These are phyloP conservation scores for Ophiostoma sp. DNA, from an alignment of 2,329 filamentous ascomycete genomes.

Conservation along the genomic window DNA sequence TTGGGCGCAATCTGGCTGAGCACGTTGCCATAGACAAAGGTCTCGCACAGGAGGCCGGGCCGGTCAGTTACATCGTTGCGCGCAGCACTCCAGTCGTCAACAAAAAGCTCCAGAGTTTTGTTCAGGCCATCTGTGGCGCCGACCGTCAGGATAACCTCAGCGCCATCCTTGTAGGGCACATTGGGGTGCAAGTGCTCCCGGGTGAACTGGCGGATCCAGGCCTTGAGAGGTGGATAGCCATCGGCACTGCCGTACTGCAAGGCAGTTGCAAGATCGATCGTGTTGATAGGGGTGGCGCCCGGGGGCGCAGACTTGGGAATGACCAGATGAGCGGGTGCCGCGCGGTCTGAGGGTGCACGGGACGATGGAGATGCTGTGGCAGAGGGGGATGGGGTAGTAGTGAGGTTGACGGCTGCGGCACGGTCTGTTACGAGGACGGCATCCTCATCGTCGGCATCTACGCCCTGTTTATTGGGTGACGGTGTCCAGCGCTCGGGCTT, in stretches of 20 bases:
- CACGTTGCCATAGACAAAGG: constrained; percentile 75
- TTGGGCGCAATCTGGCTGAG: constrained; percentile 60
- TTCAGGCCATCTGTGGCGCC: constrained; percentile 81
- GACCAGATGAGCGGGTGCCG: constrained; percentile 49
- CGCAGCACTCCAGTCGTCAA: constrained; percentile 65
- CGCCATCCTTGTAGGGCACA: constrained; percentile 69
- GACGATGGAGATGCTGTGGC: constrained; percentile 25
- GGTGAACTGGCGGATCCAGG: constrained; percentile 73
- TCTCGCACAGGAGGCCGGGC: constrained; percentile 74
- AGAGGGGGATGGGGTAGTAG: constrained; percentile 19
- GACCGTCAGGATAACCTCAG: constrained; percentile 72
- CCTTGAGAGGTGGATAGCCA: constrained; percentile 72
- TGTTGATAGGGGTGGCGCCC: constrained; percentile 53
- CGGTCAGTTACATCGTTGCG: constrained; percentile 60
- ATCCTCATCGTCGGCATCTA: constrained; percentile 34
- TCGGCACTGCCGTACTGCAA: constrained; percentile 82
- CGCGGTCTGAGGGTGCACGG: constrained; percentile 29
- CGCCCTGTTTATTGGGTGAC: constrained; percentile 52
- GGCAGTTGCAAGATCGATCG: constrained; percentile 74
- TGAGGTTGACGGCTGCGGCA: constrained; percentile 32
- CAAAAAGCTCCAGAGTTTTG: constrained; percentile 71
- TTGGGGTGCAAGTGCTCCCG: constrained; percentile 72
- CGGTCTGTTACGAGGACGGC: constrained; percentile 35
- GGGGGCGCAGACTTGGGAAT: constrained; percentile 60
- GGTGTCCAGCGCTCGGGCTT: constrained; percentile 68